These are phyloP conservation scores for Lolium multiflorum DNA, from an alignment of 176 grass and related monocot species.

Conservation along the genomic window DNA sequence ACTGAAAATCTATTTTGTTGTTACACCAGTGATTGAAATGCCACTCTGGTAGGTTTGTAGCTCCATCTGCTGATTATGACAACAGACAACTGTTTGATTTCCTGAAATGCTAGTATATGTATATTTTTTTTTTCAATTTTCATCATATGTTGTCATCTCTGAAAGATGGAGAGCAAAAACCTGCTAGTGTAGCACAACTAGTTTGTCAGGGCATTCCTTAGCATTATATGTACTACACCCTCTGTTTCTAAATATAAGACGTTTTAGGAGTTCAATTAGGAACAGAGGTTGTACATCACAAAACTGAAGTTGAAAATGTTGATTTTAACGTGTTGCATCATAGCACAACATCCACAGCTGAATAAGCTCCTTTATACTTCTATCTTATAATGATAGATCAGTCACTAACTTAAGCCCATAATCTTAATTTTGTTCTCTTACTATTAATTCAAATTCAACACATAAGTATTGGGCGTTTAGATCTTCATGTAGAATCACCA, in stretches of 20 bases:
- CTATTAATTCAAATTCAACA: background rate
- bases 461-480: background rate
- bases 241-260: no score
- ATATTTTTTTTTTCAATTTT: background rate
- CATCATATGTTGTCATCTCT: background rate
- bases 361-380: no score
- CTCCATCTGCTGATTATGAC: conserved; percentile 24
- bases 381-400: background rate
- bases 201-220: background rate
- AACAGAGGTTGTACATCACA: background rate
- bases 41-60: conserved; percentile 8
- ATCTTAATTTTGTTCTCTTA: background rate
- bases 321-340: background rate
- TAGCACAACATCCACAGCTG: no score
- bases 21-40: conserved; percentile 12
- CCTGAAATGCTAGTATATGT: background rate
- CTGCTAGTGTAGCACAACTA: background rate
- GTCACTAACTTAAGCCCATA: conserved; percentile 11
- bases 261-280: no score
- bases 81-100: background rate
- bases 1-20: conserved; percentile 15
- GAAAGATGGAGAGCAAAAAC: conserved; percentile 1
- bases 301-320: background rate
- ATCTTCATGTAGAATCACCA: conserved; percentile 11
- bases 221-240: background rate